Evolutionary conservation across 2,329 filamentous ascomycete species (phyloP).

Genomic region (Thelonectria discophora): DNA sequence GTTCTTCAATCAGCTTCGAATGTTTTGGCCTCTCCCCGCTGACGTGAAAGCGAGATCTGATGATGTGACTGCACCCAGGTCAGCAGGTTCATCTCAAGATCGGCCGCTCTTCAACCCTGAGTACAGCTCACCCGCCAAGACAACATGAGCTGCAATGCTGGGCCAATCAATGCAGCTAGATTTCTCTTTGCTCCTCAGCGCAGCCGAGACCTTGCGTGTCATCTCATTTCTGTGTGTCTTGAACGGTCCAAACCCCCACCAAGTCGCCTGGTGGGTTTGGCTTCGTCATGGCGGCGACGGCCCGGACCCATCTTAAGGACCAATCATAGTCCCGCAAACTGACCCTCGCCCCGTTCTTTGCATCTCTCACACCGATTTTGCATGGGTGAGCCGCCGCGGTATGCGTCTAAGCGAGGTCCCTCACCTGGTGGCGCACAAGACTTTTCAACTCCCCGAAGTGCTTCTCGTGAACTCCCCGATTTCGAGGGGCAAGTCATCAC

Average conservation of each 20-base stretch:
- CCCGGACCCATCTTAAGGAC: slow-evolving; percentile 3
- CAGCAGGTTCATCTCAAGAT: neutral
- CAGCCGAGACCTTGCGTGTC: neutral
- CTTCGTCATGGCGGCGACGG: neutral
- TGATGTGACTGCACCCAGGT: neutral
- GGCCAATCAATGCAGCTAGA: slow-evolving; percentile 17
- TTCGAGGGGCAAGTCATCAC: neutral
- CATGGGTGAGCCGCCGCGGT: neutral
- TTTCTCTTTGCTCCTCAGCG: slow-evolving; percentile 5
- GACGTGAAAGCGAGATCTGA: neutral
- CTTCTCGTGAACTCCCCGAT: slow-evolving; percentile 23
- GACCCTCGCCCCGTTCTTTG: neutral
- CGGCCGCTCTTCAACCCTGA: neutral
- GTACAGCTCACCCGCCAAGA: neutral
- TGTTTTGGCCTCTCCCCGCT: neutral
- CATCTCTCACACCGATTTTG: neutral
- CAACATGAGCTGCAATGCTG: neutral
- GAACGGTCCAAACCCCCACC: neutral
- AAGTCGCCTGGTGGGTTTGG: neutral
- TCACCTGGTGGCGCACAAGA: slow-evolving; percentile 28
- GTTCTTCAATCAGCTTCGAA: neutral
- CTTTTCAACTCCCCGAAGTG: slow-evolving; percentile 24
- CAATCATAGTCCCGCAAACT: slow-evolving; percentile 3
- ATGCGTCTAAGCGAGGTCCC: slow-evolving; percentile 6
- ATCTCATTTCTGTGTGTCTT: no score